phyloP scores from a whole-genome alignment of 352 stramenopile genomes.

The Phytophthora tubulina region DNA sequence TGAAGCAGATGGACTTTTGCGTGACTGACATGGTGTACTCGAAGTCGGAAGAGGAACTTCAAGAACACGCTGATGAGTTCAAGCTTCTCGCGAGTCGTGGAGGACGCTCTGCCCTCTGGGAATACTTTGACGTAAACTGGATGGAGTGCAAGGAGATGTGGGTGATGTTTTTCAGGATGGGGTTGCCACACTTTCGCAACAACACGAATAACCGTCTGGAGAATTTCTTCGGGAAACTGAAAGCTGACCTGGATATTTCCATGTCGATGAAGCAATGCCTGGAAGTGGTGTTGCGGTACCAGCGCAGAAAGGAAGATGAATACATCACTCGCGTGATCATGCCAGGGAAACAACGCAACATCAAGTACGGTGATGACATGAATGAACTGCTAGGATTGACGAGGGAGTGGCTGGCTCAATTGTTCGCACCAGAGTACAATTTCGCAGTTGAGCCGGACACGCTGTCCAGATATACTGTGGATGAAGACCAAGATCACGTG shows the following conservation, averaged over 20 bases:
- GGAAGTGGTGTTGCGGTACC: not conserved
- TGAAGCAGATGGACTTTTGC: not conserved
- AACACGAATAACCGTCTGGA: slow-evolving; percentile 19
- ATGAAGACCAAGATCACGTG: not conserved
- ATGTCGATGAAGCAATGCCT: slow-evolving; percentile 6
- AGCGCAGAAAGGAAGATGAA: slow-evolving; percentile 2
- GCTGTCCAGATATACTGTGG: not conserved
- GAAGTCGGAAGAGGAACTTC: not conserved
- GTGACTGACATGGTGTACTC: not conserved
- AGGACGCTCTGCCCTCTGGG: not conserved
- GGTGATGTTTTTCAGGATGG: not conserved
- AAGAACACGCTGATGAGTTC: not conserved
- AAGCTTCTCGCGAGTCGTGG: not conserved
- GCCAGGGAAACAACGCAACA: not conserved
- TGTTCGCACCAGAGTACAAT: slow-evolving; percentile 2
- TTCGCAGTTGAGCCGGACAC: not conserved
- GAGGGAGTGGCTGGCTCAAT: not conserved
- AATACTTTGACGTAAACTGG: not conserved
- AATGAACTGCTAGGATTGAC: slow-evolving; percentile 14
- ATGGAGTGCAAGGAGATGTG: slow-evolving; percentile 10
- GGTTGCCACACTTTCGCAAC: slow-evolving; percentile 17
- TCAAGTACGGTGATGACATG: slow-evolving; percentile 4
- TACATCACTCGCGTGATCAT: not conserved
- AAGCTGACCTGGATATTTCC: not conserved
- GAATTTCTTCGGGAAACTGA: slow-evolving; percentile 16